Percentiles rank a stretch among this genome's conserved stretches.
Evolutionary conservation across 1,284 basidiomycete species (phyloP).

Genomic region (Ceratobasidium sp.): DNA sequence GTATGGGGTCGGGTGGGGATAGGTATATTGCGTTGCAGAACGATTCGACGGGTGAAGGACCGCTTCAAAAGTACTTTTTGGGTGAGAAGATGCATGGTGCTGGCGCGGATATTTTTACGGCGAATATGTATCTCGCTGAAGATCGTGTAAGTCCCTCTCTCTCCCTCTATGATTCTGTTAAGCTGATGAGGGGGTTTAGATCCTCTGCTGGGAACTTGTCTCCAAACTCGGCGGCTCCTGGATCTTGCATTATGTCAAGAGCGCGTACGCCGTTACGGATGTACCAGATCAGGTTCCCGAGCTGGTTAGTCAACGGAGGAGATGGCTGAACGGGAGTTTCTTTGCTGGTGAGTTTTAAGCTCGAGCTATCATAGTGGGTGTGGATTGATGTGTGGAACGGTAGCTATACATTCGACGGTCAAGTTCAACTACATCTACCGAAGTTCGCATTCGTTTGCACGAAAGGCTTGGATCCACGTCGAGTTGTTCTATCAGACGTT

Average conservation of each 20-base stretch:
- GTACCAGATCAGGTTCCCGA: constrained; percentile 91
- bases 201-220: constrained; percentile 94
- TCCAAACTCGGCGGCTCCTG: constrained; percentile 87
- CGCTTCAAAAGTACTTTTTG: constrained; percentile 93
- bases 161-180: no score
- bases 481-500: constrained; percentile 93
- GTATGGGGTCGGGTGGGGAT: no score
- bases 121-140: constrained; percentile 96
- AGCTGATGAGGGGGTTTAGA: no score
- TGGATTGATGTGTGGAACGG: no score
- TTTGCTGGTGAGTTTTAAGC: no score
- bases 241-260: constrained; percentile 95
- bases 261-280: constrained; percentile 91
- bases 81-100: constrained; percentile 94
- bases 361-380: no score
- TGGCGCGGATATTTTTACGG: constrained; percentile 89
- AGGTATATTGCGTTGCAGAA: constrained; percentile 90
- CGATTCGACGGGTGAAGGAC: constrained; percentile 84
- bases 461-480: constrained; percentile 95
- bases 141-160: constrained; percentile 78
- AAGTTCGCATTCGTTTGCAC: constrained; percentile 82
- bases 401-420: constrained; percentile 85
- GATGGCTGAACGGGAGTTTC: constrained; percentile 98
- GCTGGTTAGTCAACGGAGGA: constrained; percentile 90
- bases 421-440: constrained; percentile 95